Evolutionary conservation across 495 filamentous ascomycete species (phyloP), one percentile per base, ranked within the genome.

Genomic region (Glutinoglossum americanum): DNA sequence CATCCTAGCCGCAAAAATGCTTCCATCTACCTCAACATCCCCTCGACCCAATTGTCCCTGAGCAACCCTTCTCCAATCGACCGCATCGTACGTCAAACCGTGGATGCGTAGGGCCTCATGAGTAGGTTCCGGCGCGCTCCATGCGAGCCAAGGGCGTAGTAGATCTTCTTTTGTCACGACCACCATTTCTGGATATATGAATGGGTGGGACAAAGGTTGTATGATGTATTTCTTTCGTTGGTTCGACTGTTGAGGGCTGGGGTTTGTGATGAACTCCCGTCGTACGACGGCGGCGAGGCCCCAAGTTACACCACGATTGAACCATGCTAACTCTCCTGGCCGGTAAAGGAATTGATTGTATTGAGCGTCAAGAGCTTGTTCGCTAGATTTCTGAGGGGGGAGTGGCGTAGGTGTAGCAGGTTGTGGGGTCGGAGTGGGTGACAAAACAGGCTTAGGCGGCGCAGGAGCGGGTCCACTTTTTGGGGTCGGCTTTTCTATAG

Each of bases 81-180:
- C 66, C 41, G 67, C 67, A 3, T 77, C 73, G 61, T 73, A 82
- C 13, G 61, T 60, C 4, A 65, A 39, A 45, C 60, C 64, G 15
- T 32, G 33, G 6, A 55, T 30, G 9, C 62, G 56, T 3, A 72
- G 59, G 19, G 37, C 57, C 32, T 57, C 60, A 63, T 67, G 51
- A 33, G 57, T 67, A 32, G 71, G 62, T 54, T 61, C 56, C 4
- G 79, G 79, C 25, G 74, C 74, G 57, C 72, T 79, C 79, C 80
- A 81, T 2, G 79, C 80, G 32, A 82, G 70, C 79, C 79, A 82
- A 2, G 80, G 80, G 25, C 78, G 69, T 15, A 82, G 61, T 7
- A 64, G 53, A 4, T 57, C 54, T 48, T 78, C 68, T 13, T 66
- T 57, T 11, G 64, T 61, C 17, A 75, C 71, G 3, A 70, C 63